Evolutionary conservation across 805 yeast genomes (phyloP).

Genomic region (Ogataea glucozyma): DNA sequence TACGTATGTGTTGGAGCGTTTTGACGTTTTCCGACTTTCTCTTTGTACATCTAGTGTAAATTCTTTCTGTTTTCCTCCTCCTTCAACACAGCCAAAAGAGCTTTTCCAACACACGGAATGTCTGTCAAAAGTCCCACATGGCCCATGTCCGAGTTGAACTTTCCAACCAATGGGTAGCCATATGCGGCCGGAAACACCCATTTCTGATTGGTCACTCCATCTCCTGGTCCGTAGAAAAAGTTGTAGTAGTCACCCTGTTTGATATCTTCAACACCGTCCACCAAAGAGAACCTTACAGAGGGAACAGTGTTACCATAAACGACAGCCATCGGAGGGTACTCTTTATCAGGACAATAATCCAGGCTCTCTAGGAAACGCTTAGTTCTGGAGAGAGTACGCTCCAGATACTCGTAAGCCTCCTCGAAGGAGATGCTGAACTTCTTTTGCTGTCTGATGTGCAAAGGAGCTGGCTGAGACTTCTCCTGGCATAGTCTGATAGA

Average conservation of each 20-base stretch:
- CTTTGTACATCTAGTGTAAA: neutral
- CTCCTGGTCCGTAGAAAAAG: slow-evolving; percentile 86
- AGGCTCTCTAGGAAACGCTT: slow-evolving; percentile 58
- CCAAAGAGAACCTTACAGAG: slow-evolving; percentile 78
- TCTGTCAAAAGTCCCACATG: slow-evolving; percentile 84
- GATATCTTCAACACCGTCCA: slow-evolving; percentile 61
- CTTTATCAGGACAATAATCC: slow-evolving; percentile 45
- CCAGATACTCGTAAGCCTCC: slow-evolving; percentile 65
- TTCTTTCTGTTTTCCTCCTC: slow-evolving; percentile 6
- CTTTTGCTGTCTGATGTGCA: slow-evolving; percentile 30
- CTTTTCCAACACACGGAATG: slow-evolving; percentile 67
- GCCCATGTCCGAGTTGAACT: slow-evolving; percentile 63
- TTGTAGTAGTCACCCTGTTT: slow-evolving; percentile 71
- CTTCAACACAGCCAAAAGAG: slow-evolving; percentile 58
- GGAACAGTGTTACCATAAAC: slow-evolving; percentile 84
- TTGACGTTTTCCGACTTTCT: neutral
- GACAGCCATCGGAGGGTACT: slow-evolving; percentile 81
- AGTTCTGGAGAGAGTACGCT: slow-evolving; percentile 59
- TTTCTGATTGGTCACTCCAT: slow-evolving; percentile 84
- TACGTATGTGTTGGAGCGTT: too few relatives aligned
- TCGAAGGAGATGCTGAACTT: slow-evolving; percentile 43
- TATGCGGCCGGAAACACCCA: slow-evolving; percentile 76
- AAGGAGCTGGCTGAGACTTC: slow-evolving; percentile 18
- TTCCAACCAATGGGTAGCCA: slow-evolving; percentile 74
- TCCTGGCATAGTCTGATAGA: slow-evolving; percentile 34